Evolutionary conservation across 129 eudicot genomes (phyloP).

Genomic region (Centrapalus pauciflorus): DNA sequence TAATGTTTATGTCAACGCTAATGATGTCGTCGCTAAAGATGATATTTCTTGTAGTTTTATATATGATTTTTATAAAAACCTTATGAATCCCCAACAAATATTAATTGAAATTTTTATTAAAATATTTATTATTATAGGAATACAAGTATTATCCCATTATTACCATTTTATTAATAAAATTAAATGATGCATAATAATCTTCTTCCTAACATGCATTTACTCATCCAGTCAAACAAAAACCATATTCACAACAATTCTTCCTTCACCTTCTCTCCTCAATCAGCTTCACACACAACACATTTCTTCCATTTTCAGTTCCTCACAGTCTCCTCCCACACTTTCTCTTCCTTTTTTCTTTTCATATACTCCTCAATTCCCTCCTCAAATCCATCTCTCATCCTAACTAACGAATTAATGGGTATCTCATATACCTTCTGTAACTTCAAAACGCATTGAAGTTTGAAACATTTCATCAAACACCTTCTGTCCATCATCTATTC

Average conservation of each 20-base stretch:
- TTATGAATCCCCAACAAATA: no score
- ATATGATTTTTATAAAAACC: no score
- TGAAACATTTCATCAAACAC: neutral
- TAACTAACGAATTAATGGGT: neutral
- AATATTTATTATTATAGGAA: no score
- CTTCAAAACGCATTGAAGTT: neutral
- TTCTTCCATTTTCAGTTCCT: slow-evolving; percentile 28
- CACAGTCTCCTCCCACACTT: slow-evolving; percentile 1
- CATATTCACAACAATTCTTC: slow-evolving; percentile 32
- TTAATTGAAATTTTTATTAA: no score
- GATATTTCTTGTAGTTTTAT: no score
- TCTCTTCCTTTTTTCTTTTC: slow-evolving; percentile 1
- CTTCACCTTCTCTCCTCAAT: slow-evolving; percentile 31
- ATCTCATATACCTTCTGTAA: neutral
- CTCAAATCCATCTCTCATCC: neutral
- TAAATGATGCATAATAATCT: no score
- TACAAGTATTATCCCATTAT: no score
- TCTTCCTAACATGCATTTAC: slow-evolving; percentile 14
- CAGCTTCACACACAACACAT: slow-evolving; percentile 46
- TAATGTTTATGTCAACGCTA: no score
- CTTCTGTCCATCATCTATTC: neutral
- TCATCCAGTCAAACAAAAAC: slow-evolving; percentile 32
- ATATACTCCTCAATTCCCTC: neutral
- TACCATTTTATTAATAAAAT: no score
- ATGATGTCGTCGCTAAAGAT: no score